phyloP scores from a whole-genome alignment of 192 early-diverging fungal genomes.

The Backusella westeae region DNA sequence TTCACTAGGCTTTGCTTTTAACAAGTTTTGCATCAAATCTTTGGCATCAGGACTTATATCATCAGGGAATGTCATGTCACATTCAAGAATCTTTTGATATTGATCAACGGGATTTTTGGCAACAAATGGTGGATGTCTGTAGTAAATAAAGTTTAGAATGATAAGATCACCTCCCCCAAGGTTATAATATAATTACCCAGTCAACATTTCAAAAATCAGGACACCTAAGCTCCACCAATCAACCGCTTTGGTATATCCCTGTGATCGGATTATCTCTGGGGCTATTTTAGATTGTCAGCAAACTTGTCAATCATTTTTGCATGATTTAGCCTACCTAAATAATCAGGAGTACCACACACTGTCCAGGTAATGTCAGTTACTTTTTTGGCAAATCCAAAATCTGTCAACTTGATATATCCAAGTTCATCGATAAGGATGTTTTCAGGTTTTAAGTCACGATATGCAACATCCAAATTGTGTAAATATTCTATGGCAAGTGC shows the following conservation, averaged over 20 bases:
- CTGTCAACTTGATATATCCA: conserved; percentile 91
- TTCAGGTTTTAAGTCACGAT: conserved; percentile 79
- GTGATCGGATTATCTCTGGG: conserved; percentile 86
- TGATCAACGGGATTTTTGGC: conserved; percentile 87
- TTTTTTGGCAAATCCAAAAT: conserved; percentile 84
- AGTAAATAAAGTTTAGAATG: neutral
- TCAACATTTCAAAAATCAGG: conserved; percentile 87
- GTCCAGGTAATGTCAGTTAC: conserved; percentile 46
- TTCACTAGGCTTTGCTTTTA: conserved; percentile 74
- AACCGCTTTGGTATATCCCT: conserved; percentile 78
- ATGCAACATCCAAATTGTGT: conserved; percentile 86
- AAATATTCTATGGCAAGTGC: conserved; percentile 90
- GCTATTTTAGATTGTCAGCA: conserved; percentile 62
- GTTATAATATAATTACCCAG: neutral
- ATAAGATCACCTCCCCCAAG: neutral
- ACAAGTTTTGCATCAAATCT: conserved; percentile 72
- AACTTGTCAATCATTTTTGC: neutral
- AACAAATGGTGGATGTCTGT: conserved; percentile 74
- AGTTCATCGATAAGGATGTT: conserved; percentile 85
- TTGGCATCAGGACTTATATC: conserved; percentile 67
- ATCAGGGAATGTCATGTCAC: conserved; percentile 68
- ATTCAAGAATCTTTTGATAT: conserved; percentile 84
- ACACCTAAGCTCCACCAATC: conserved; percentile 98
- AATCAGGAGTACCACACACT: conserved; percentile 87
- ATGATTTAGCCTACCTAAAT: conserved; percentile 4